Base-by-base conservation (phyloP, 208 protist species). In the Leishmania gerbilli region DNA sequence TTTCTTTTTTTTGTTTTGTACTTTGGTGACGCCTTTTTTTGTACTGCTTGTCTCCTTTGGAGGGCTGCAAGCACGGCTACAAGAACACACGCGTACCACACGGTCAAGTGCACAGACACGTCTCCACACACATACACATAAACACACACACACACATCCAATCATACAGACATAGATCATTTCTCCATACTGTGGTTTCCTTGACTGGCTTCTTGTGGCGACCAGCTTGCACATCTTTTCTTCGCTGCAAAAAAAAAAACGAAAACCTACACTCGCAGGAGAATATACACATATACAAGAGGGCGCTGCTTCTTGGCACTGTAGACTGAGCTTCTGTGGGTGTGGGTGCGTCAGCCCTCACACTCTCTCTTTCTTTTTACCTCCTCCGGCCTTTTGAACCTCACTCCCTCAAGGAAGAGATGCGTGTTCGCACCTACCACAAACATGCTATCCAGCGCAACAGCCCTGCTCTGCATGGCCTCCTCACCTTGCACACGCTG, bases 351-450 rank as follows among this genome's bases (percentile, higher is more conserved):
- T 27, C 34, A 51, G 21, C 68, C 27, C 42, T 49, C 68, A 21
- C 8, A 3, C 31, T 47, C 34, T 47, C 53, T 19, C 24, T 13
- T 60, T 17, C 34, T 1, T 15, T 31, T 42, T 2, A 6, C 24
- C 51, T 58, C 34, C 19, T 27, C 13, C 2, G 40, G 40, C 40
- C 21, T 31, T 27, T 31, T 31, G 2, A 27, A 21, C 19, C 34
- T 4, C 21, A 3, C 34, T 31, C 0, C 19, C 68, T 34, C 15
- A 1, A 31, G 42, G 64, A 47, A 40, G 53, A n/a, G 15, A 76
- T 97, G 94, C 86, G 94, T 4, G 90, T 97, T n/a, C 80, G 81
- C 42, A 92, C 92, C 0, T 93, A 91, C 60, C 94, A 97, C 74
- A 79, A 78, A 8, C 91, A 95, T 49, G 58, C 55, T 11, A 76